These are phyloP conservation scores for Phytophthora crassamura DNA, from an alignment of 352 stramenopile species.

Conservation along the genomic window DNA sequence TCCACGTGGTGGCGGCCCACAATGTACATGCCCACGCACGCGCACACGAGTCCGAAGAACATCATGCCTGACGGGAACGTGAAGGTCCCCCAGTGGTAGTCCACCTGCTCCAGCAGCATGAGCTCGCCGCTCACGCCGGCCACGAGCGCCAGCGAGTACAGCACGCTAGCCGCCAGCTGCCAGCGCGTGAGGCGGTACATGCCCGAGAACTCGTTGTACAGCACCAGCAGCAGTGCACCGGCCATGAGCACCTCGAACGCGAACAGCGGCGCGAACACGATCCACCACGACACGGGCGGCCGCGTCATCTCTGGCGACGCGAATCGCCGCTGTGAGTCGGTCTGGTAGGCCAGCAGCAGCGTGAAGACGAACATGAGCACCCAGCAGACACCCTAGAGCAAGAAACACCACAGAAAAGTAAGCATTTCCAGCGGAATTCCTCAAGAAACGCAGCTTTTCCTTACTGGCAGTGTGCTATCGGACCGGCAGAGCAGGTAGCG, in stretches of 20 bases:
- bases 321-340: slow-evolving; percentile 56
- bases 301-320: slow-evolving; percentile 20
- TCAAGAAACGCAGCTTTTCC: slow-evolving; percentile 12
- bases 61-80: slow-evolving; percentile 79
- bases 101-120: slow-evolving; percentile 78
- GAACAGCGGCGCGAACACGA: slow-evolving; percentile 73
- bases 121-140: slow-evolving; percentile 67
- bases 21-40: slow-evolving; percentile 82
- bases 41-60: slow-evolving; percentile 79
- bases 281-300: slow-evolving; percentile 76
- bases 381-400: slow-evolving; percentile 74
- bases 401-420: not conserved
- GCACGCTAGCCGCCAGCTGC: slow-evolving; percentile 74
- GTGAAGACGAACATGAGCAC: slow-evolving; percentile 83
- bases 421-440: not conserved
- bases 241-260: slow-evolving; percentile 70
- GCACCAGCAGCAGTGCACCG: slow-evolving; percentile 57
- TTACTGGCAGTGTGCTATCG: slow-evolving; percentile 76
- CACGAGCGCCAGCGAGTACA: slow-evolving; percentile 77
- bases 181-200: slow-evolving; percentile 79
- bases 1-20: slow-evolving; percentile 81
- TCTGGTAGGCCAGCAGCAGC: slow-evolving; percentile 79
- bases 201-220: slow-evolving; percentile 82
- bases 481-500: slow-evolving; percentile 84
- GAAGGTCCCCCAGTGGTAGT: slow-evolving; percentile 78